Conservation (phyloP, 2,329 filamentous ascomycete genomes). For the Didymella lethalis region DNA sequence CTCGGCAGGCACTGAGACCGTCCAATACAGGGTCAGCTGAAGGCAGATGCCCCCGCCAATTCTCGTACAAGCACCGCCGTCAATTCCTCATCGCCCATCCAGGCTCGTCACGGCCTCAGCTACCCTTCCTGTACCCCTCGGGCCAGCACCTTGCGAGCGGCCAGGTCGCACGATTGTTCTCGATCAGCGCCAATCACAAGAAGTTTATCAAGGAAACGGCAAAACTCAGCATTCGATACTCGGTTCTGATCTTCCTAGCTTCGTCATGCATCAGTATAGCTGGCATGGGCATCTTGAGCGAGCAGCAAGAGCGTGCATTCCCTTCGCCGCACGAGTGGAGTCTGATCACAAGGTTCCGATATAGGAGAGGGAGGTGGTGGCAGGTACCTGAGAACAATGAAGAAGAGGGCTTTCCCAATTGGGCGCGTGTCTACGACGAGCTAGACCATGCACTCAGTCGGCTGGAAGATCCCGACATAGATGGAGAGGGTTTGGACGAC, state of each 20-base stretch:
- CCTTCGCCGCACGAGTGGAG: constrained; percentile 87
- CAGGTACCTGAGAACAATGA: constrained; percentile 63
- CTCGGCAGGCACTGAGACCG: constrained; percentile 32
- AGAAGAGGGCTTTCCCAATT: constrained; percentile 70
- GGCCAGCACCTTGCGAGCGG: constrained; percentile 50
- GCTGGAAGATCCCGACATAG: constrained; percentile 72
- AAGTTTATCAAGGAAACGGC: constrained; percentile 75
- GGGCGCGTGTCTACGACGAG: constrained; percentile 70
- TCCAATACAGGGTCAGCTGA: constrained; percentile 28
- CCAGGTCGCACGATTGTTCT: constrained; percentile 73
- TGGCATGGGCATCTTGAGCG: constrained; percentile 73
- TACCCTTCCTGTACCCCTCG: constrained; percentile 70
- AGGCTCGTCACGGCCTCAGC: constrained; percentile 64
- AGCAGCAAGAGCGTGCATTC: constrained; percentile 75
- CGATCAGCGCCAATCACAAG: constrained; percentile 72
- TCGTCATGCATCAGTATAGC: constrained; percentile 67
- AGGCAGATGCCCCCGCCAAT: constrained; percentile 56
- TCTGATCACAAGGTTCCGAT: constrained; percentile 71
- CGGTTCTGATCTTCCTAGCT: constrained; percentile 70
- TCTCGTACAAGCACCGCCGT: constrained; percentile 65
- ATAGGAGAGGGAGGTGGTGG: constrained; percentile 64
- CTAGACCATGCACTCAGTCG: constrained; percentile 68
- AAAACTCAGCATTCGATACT: constrained; percentile 73
- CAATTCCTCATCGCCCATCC: constrained; percentile 57
- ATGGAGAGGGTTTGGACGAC: constrained; percentile 71